Evolutionary conservation across 768 basidiomycete genomes (phyloP).

Genomic region (Psilocybe sp.): DNA sequence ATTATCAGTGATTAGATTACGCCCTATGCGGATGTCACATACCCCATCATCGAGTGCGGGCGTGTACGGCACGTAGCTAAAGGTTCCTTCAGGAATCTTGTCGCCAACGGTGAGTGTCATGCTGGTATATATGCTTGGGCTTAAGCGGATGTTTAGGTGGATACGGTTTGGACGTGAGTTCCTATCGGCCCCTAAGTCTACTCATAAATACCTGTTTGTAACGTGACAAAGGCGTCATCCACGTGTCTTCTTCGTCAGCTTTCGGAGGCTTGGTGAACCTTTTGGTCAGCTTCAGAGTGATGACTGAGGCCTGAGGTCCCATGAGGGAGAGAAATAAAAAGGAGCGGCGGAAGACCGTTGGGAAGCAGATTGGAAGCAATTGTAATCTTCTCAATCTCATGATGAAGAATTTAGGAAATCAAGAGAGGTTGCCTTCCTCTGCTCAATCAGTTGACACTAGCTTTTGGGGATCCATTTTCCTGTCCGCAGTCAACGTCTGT

Average conservation of each 20-base stretch:
- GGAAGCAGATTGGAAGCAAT: too few species aligned
- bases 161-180: background rate
- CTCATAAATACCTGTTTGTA: background rate
- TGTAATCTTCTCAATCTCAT: too few species aligned
- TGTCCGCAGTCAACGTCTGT: too few species aligned
- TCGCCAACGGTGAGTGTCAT: conserved; percentile 37
- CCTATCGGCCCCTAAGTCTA: too few species aligned
- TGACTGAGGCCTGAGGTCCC: background rate
- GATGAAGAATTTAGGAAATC: too few species aligned
- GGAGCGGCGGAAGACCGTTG: background rate
- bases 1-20: conserved; percentile 10
- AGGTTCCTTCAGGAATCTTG: conserved; percentile 35
- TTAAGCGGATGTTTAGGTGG: conserved; percentile 3
- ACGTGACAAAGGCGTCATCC: conserved; percentile 1
- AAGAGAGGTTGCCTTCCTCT: too few species aligned
- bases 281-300: background rate
- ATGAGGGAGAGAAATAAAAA: background rate
- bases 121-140: background rate
- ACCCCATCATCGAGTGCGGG: conserved; percentile 62
- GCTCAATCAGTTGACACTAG: too few species aligned
- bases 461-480: too few species aligned
- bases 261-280: background rate
- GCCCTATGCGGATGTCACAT: conserved; percentile 26
- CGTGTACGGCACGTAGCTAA: conserved; percentile 56
- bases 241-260: conserved; percentile 8